Conservation (phyloP, 352 stramenopile species). For the Phytophthora vignae region DNA sequence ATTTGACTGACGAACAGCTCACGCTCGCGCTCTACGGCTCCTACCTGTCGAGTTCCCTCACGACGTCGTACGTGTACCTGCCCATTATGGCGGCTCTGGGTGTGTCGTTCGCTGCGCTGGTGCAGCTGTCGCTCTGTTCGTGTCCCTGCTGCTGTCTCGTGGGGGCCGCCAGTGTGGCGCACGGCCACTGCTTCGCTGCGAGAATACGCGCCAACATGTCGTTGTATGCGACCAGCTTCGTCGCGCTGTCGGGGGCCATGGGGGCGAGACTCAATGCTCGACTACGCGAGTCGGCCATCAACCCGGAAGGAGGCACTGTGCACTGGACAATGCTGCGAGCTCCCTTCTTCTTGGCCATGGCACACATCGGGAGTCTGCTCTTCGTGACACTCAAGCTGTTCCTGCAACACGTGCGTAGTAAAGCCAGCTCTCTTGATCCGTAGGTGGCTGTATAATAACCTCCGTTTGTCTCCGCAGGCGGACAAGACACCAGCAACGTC, state of each 20-base stretch:
- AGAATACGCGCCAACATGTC: constrained; percentile 61
- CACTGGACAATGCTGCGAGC: constrained; percentile 77
- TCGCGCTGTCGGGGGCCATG: constrained; percentile 62
- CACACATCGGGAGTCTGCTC: constrained; percentile 68
- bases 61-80: constrained; percentile 73
- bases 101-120: constrained; percentile 47
- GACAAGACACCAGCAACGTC: constrained; percentile 31
- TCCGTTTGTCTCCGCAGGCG: constrained; percentile 27
- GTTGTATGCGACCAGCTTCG: constrained; percentile 57
- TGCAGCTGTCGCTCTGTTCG: constrained; percentile 65
- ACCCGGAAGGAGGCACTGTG: constrained; percentile 76
- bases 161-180: constrained; percentile 36
- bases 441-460: not conserved
- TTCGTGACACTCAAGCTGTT: constrained; percentile 81
- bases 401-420: constrained; percentile 65
- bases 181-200: constrained; percentile 59
- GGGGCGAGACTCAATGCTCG: constrained; percentile 77
- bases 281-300: constrained; percentile 76
- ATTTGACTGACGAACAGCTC: constrained; percentile 78
- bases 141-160: constrained; percentile 78
- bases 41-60: constrained; percentile 55
- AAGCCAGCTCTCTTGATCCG: not conserved
- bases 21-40: constrained; percentile 71
- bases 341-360: constrained; percentile 68
- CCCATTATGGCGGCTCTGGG: constrained; percentile 47